Percentiles rank a stretch among this genome's conserved stretches.
phyloP scores from a whole-genome alignment of 331 rosid species.

The Ulmus americana region DNA sequence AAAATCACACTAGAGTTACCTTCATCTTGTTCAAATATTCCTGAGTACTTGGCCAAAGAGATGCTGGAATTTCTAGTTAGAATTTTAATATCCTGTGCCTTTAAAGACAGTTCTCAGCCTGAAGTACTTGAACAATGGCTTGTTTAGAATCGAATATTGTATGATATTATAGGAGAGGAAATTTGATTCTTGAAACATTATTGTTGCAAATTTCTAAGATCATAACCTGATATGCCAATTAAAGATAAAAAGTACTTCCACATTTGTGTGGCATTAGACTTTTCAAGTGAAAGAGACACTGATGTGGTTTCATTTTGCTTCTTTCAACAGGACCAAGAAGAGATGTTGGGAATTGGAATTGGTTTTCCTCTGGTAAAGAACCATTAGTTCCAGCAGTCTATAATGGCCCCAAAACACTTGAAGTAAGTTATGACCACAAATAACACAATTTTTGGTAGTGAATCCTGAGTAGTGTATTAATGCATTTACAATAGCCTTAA shows the following conservation, averaged over 20 bases:
- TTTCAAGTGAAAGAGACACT: not conserved
- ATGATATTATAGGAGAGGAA: no score
- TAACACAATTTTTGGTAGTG: not conserved
- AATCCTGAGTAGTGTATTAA: not conserved
- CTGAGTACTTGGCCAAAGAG: no score
- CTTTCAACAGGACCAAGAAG: slow-evolving; percentile 21
- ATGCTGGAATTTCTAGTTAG: no score
- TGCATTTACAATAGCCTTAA: not conserved
- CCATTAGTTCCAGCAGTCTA: slow-evolving; percentile 10
- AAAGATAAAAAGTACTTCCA: not conserved
- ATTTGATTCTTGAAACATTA: no score
- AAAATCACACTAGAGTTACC: not conserved
- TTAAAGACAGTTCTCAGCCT: no score
- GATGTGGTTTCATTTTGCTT: not conserved
- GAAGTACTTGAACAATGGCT: not conserved
- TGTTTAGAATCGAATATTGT: not conserved
- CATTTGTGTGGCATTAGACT: not conserved
- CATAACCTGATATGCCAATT: not conserved
- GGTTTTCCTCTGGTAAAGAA: slow-evolving; percentile 9
- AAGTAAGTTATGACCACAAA: slow-evolving; percentile 17
- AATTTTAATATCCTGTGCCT: no score
- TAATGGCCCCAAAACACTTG: slow-evolving; percentile 7
- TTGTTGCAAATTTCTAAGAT: not conserved
- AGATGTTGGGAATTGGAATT: slow-evolving; percentile 5
- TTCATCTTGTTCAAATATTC: no score